These are phyloP conservation scores for Aspergillus glaucus DNA, from an alignment of 2,329 filamentous ascomycete species.

Conservation along the genomic window DNA sequence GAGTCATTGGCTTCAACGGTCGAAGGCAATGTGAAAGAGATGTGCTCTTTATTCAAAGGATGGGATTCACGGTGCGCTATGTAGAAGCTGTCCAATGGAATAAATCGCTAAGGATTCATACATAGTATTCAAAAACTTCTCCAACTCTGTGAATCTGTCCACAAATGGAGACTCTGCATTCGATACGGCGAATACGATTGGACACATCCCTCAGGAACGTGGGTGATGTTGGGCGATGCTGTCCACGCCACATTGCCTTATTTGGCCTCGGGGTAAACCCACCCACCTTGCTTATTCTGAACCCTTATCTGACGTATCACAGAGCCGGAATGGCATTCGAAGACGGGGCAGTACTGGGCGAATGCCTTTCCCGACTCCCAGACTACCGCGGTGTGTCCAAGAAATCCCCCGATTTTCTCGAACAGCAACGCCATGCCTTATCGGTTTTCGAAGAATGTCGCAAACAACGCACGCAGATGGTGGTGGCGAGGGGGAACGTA, in stretches of 20 bases:
- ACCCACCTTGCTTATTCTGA: not conserved
- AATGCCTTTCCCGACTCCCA: constrained; percentile 47
- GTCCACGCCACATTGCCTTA: constrained; percentile 62
- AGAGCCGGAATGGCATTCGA: constrained; percentile 57
- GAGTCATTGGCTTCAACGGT: constrained; percentile 44
- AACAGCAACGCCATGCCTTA: constrained; percentile 31
- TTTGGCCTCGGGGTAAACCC: constrained; percentile 41
- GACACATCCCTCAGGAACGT: constrained; percentile 51
- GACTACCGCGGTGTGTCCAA: constrained; percentile 28
- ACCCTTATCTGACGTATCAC: constrained; percentile 5
- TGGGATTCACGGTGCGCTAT: constrained; percentile 48
- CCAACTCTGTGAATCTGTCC: constrained; percentile 51
- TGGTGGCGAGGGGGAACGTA: constrained; percentile 55
- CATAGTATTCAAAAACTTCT: constrained; percentile 49
- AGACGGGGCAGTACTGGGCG: constrained; percentile 53
- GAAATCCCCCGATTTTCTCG: constrained; percentile 13
- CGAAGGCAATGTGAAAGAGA: constrained; percentile 48
- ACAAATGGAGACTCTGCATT: constrained; percentile 58
- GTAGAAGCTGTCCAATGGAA: not conserved
- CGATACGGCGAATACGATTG: constrained; percentile 51
- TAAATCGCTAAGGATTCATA: not conserved
- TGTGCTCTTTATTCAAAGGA: constrained; percentile 48
- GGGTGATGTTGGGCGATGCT: constrained; percentile 58
- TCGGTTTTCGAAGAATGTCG: constrained; percentile 52
- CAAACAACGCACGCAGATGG: constrained; percentile 52